Evolutionary conservation across 495 filamentous ascomycete genomes (phyloP), one percentile per base, ranked within the genome.

Genomic region (Hypoxylon cercidicola): DNA sequence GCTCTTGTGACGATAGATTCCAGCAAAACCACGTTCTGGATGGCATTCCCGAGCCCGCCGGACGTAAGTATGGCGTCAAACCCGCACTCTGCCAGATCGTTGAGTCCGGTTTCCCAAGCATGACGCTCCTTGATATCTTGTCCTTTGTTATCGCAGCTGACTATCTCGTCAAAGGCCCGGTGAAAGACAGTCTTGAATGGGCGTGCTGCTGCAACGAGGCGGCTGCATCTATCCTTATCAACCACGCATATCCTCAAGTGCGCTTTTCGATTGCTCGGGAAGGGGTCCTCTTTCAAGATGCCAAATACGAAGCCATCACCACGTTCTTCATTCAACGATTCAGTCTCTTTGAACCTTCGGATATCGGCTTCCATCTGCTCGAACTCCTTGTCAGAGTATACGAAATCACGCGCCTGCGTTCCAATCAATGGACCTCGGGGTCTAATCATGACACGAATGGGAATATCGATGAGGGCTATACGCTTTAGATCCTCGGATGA

Each of bases 241-340:
- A 56, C 62, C 52, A 75, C 46, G 15, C 68, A 71, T 34, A 34
- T 51, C 39, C n/a, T 55, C 4, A 21, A 2, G 5, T n/a, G 18
- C 37, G 18, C 35, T 30, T 0, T 2, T 4, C 12, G 15, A 11
- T 9, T 49, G n/a, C 15, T 16, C 1, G 4, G 16, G 3, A 32
- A 25, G 1, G 46, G 12, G n/a, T 39, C 40, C 46, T 71, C 68
- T 16, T 53, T 32, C 48, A 82, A 56, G 1, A 77, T 57, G 1
- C 79, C 79, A 67, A 82, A 79, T 1, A 82, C 79, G 50, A 82
- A 82, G 15, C 79, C 79, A 43, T 82, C 79, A 1, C 77, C 79
- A 8, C 62, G 67, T 0, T 34, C 49, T 12, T 61, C 39, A n/a
- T 60, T 35, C 1, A 80, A 37, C 3, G 75, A 20, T 2, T 70